Conservation (phyloP, 371 early-diverging fungal genomes). For the Actinomortierella ambigua region DNA sequence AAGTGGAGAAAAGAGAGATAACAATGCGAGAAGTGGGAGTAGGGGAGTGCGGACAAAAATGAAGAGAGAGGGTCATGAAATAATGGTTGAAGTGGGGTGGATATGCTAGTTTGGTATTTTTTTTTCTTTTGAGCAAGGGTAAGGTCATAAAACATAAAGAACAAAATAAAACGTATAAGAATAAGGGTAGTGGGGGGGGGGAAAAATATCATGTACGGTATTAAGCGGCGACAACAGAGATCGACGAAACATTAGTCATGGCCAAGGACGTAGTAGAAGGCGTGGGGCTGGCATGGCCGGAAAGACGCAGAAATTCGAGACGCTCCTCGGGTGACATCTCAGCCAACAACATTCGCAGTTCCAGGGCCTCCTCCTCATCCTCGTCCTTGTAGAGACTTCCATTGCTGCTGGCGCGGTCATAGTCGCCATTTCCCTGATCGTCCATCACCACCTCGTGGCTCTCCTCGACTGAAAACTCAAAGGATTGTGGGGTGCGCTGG, state of each 20-base stretch:
- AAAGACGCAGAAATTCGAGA: constrained; percentile 30
- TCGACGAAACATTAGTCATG: not conserved
- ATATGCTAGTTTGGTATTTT: not conserved
- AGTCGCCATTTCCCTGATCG: not conserved
- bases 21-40: too few relatives aligned
- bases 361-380: constrained; percentile 35
- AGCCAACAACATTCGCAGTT: constrained; percentile 27
- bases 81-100: not conserved
- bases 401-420: not conserved
- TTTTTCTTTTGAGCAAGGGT: not conserved
- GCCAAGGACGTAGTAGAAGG: not conserved
- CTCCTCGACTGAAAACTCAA: constrained; percentile 20
- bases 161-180: not conserved
- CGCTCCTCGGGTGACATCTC: constrained; percentile 37
- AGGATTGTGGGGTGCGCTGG: not conserved
- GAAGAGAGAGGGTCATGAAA: too few relatives aligned
- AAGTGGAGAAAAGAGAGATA: too few relatives aligned
- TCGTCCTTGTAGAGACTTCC: not conserved
- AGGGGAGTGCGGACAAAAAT: too few relatives aligned
- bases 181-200: constrained; percentile 1
- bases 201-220: not conserved
- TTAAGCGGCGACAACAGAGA: not conserved
- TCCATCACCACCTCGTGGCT: not conserved
- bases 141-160: not conserved
- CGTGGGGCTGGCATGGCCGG: not conserved